phyloP scores from a whole-genome alignment of 2,329 filamentous ascomycete species.

The Huntiella decipiens region DNA sequence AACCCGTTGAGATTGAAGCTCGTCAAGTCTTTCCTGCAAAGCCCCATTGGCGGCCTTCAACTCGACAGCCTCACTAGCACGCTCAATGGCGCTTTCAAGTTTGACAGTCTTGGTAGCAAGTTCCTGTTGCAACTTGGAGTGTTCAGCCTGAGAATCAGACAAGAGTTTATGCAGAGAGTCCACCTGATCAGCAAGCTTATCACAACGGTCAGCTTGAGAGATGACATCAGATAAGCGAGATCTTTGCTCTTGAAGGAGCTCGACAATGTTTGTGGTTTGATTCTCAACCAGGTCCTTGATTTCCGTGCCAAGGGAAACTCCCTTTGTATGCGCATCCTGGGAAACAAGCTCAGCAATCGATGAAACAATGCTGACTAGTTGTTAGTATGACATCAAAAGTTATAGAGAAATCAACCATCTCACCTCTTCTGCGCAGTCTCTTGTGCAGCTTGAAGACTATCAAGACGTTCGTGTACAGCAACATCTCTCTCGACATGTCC shows the following conservation, averaged over 20 bases:
- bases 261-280: not conserved
- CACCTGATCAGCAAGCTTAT: not conserved
- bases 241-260: constrained; percentile 1
- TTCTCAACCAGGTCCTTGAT: constrained; percentile 1
- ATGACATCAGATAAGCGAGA: not conserved
- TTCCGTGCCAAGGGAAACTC: not conserved
- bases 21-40: constrained; percentile 1
- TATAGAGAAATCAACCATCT: too few relatives aligned
- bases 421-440: too few relatives aligned
- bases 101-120: constrained; percentile 3
- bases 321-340: not conserved
- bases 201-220: not conserved
- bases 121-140: constrained; percentile 2
- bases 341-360: constrained; percentile 2
- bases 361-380: constrained; percentile 1
- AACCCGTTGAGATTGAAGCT: not conserved
- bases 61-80: not conserved
- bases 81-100: constrained; percentile 2
- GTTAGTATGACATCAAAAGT: not conserved
- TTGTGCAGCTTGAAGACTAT: too few relatives aligned
- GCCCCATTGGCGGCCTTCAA: constrained; percentile 4
- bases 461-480: constrained; percentile 3
- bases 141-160: not conserved
- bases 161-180: constrained; percentile 6
- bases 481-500: not conserved